Percentiles rank a stretch among this genome's conserved stretches.
These are phyloP conservation scores for Fusarium sp. DNA, from an alignment of 2,329 filamentous ascomycete species.

Conservation along the genomic window DNA sequence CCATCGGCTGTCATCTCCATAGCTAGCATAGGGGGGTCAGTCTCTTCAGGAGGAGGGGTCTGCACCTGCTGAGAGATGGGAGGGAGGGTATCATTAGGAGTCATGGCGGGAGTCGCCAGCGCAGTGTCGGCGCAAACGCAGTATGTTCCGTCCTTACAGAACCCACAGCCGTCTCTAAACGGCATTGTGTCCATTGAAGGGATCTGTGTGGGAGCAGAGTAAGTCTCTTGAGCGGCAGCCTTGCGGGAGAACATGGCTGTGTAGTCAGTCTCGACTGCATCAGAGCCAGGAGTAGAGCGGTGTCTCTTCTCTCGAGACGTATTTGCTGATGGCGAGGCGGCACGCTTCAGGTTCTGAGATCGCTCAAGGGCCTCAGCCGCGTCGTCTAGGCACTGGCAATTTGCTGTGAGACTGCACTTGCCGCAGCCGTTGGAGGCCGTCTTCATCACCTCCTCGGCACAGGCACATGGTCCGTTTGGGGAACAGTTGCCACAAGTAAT, in stretches of 20 bases:
- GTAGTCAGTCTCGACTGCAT: slow-evolving; percentile 78
- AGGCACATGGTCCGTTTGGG: slow-evolving; percentile 64
- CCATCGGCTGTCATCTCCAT: slow-evolving; percentile 70
- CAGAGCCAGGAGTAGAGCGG: slow-evolving; percentile 62
- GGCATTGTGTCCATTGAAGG: slow-evolving; percentile 54
- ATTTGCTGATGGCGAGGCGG: slow-evolving; percentile 57
- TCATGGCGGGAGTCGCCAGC: slow-evolving; percentile 54
- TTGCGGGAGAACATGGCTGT: slow-evolving; percentile 71
- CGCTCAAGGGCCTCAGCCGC: slow-evolving; percentile 62
- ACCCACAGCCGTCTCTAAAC: slow-evolving; percentile 78
- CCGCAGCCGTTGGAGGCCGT: slow-evolving; percentile 69
- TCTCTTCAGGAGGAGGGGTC: slow-evolving; percentile 70
- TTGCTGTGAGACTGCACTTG: slow-evolving; percentile 70
- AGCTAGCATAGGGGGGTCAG: slow-evolving; percentile 64
- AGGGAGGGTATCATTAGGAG: slow-evolving; percentile 54
- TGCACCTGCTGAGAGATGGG: slow-evolving; percentile 61
- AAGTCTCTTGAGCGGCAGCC: slow-evolving; percentile 46
- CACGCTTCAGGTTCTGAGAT: slow-evolving; percentile 58
- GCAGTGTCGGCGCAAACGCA: slow-evolving; percentile 80
- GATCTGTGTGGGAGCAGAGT: slow-evolving; percentile 50
- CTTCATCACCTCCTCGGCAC: slow-evolving; percentile 68
- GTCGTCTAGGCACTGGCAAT: slow-evolving; percentile 73
- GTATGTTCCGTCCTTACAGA: slow-evolving; percentile 84
- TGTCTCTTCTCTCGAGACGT: slow-evolving; percentile 66
- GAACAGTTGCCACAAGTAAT: slow-evolving; percentile 68